Conservation (phyloP, 305 asterid species). For the Fraxinus nigra region DNA sequence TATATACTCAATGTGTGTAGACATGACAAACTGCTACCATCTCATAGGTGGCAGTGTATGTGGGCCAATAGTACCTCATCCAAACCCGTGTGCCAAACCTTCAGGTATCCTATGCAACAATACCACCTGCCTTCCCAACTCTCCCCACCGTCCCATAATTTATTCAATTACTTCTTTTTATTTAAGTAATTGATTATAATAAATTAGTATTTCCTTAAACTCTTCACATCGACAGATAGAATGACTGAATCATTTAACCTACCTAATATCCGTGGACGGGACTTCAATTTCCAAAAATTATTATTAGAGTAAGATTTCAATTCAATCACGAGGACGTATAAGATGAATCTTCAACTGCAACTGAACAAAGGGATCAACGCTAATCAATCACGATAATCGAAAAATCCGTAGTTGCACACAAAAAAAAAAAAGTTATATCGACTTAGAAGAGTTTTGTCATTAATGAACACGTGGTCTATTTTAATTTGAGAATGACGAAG, state of each 20-base stretch:
- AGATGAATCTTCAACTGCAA: neutral
- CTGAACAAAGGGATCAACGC: neutral
- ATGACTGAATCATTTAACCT: too few species aligned
- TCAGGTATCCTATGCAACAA: slow-evolving; percentile 29
- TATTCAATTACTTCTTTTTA: neutral
- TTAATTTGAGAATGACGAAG: too few species aligned
- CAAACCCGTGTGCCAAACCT: slow-evolving; percentile 23
- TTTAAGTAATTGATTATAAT: neutral
- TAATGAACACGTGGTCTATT: too few species aligned
- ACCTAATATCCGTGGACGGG: too few species aligned
- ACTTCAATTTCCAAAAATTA: too few species aligned
- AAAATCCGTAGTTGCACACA: too few species aligned
- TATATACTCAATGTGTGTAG: neutral
- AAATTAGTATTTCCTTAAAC: neutral
- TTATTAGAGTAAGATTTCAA: too few species aligned
- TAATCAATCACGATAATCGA: too few species aligned
- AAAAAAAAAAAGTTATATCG: too few species aligned
- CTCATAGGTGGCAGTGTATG: neutral
- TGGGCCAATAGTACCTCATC: slow-evolving; percentile 18
- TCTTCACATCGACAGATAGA: neutral
- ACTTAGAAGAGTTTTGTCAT: neutral
- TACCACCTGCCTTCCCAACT: slow-evolving; percentile 28
- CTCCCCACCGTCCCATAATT: slow-evolving; percentile 1
- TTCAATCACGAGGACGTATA: too few species aligned
- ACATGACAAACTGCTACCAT: neutral